Evolutionary conservation across 306 rosid species (phyloP).

Genomic region (Lathyrus aphaca): DNA sequence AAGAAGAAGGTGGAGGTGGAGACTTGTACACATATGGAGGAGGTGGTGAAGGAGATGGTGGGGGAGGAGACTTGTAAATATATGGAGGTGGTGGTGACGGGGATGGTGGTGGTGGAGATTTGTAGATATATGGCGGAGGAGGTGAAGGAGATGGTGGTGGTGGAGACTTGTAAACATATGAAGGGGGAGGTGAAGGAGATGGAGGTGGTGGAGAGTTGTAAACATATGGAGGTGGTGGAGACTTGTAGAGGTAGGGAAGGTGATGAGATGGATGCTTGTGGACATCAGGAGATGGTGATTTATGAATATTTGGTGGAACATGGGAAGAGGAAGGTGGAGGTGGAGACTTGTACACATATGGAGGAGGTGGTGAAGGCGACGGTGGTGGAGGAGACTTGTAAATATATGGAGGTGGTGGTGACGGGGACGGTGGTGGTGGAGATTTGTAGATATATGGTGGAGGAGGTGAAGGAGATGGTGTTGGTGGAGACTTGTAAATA

Average conservation of each 20-base stretch:
- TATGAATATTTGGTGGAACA: not conserved
- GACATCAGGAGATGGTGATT: not conserved
- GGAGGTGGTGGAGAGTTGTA: not conserved
- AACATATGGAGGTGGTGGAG: not conserved
- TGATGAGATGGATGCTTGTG: not conserved
- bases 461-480: not conserved
- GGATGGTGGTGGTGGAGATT: not conserved
- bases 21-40: not conserved
- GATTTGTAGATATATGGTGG: not conserved
- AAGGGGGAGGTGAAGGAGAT: no score
- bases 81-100: not conserved
- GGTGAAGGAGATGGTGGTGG: not conserved
- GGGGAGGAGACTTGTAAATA: not conserved
- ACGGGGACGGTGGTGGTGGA: not conserved
- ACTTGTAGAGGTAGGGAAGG: not conserved
- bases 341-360: not conserved
- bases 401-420: not conserved
- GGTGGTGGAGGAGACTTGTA: not conserved
- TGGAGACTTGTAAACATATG: not conserved
- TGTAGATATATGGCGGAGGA: not conserved
- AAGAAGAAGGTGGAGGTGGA: not conserved
- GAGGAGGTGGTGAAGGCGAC: not conserved
- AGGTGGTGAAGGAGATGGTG: not conserved
- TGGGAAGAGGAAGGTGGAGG: not conserved
- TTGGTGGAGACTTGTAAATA: not conserved